Percentiles rank a stretch among this genome's conserved stretches.
Evolutionary conservation across 1,284 basidiomycete species (phyloP).

Genomic region (Flammula alnicola): DNA sequence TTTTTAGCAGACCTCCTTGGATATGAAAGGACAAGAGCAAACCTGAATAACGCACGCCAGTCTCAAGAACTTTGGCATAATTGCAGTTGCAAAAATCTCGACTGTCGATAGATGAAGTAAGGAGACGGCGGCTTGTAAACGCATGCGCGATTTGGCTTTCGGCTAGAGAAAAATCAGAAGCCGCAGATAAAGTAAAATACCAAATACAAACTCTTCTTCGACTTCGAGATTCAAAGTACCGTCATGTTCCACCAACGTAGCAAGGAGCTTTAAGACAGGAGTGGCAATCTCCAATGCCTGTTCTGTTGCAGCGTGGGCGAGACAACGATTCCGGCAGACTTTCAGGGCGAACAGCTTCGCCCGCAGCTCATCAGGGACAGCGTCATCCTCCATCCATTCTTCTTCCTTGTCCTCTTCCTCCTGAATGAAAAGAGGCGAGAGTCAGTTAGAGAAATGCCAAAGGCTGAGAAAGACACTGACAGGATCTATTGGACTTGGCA

Average conservation of each 20-base stretch:
- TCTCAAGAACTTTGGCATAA: slow-evolving; percentile 67
- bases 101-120: slow-evolving; percentile 81
- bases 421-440: slow-evolving; percentile 33
- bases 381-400: slow-evolving; percentile 78
- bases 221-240: slow-evolving; percentile 67
- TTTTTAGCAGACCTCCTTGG: background rate
- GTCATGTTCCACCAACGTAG: slow-evolving; percentile 65
- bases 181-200: background rate
- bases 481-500: slow-evolving; percentile 47
- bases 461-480: slow-evolving; percentile 42
- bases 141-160: slow-evolving; percentile 68
- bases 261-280: slow-evolving; percentile 79
- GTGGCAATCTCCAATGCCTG: slow-evolving; percentile 68
- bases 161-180: slow-evolving; percentile 45
- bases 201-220: slow-evolving; percentile 64
- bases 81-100: slow-evolving; percentile 61
- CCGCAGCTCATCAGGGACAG: slow-evolving; percentile 56
- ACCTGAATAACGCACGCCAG: slow-evolving; percentile 84
- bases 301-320: slow-evolving; percentile 66
- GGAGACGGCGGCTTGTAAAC: slow-evolving; percentile 82
- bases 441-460: slow-evolving; percentile 34
- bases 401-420: slow-evolving; percentile 55
- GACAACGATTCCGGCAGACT: slow-evolving; percentile 77
- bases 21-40: slow-evolving; percentile 16
- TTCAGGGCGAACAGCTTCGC: slow-evolving; percentile 82